Evolutionary conservation across 805 yeast species (phyloP).

Genomic region (Candida gorgasii): DNA sequence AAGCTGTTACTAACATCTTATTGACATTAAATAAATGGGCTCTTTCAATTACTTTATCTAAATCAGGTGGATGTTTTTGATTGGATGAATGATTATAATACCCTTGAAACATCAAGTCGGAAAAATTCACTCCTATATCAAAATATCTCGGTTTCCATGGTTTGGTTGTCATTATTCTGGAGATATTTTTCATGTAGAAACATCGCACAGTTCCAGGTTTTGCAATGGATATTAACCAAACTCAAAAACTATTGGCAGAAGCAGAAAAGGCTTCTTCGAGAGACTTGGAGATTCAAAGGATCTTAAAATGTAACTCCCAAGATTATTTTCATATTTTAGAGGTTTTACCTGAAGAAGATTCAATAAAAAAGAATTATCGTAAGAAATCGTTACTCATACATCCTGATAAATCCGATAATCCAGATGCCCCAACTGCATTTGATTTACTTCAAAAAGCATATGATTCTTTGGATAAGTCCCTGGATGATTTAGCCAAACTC

Average conservation of each 20-base stretch:
- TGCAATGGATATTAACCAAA: background rate
- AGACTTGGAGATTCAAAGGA: conserved; percentile 58
- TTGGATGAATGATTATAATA: conserved; percentile 59
- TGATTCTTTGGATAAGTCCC: background rate
- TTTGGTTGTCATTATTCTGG: conserved; percentile 1
- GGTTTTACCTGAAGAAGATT: conserved; percentile 28
- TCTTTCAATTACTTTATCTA: conserved; percentile 60
- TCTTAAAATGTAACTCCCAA: conserved; percentile 45
- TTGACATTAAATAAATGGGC: conserved; percentile 67
- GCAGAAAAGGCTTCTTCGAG: conserved; percentile 29
- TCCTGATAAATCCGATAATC: conserved; percentile 62
- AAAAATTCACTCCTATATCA: conserved; percentile 67
- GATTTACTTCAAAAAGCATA: conserved; percentile 41
- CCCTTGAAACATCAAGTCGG: conserved; percentile 89
- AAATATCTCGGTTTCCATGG: conserved; percentile 33
- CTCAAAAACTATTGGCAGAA: conserved; percentile 3
- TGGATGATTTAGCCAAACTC: conserved; percentile 23
- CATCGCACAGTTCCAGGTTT: too few relatives aligned
- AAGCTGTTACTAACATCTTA: conserved; percentile 80
- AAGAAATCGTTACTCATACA: conserved; percentile 64
- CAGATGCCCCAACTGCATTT: conserved; percentile 65
- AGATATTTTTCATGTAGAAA: background rate
- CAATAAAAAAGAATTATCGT: conserved; percentile 53
- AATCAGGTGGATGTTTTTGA: conserved; percentile 66
- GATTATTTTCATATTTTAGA: conserved; percentile 61